phyloP scores from a whole-genome alignment of 805 yeast genomes.

The Candida maesae region DNA sequence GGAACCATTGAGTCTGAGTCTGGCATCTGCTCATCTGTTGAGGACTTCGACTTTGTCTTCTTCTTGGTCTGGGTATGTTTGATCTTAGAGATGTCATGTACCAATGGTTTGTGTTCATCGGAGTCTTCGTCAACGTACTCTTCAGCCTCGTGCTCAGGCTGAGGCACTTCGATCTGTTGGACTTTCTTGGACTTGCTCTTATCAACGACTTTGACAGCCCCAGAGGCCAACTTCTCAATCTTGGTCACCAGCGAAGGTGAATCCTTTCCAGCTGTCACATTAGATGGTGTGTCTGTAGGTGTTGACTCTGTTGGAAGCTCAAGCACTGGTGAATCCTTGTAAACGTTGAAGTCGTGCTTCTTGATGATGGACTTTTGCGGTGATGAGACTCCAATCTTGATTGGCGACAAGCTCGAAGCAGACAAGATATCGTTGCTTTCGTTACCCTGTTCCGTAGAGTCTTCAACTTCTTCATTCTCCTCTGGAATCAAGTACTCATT shows the following conservation, averaged over 20 bases:
- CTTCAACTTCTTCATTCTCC: slow-evolving; percentile 7
- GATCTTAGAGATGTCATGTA: slow-evolving; percentile 20
- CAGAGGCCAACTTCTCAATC: slow-evolving; percentile 19
- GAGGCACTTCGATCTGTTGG: too few relatives aligned
- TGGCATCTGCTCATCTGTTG: slow-evolving; percentile 39
- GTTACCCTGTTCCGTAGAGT: slow-evolving; percentile 4
- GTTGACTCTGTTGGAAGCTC: neutral
- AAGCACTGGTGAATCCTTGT: slow-evolving; percentile 20
- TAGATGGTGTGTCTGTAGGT: too few relatives aligned
- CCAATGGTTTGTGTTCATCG: slow-evolving; percentile 22
- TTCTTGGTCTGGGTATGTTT: slow-evolving; percentile 30
- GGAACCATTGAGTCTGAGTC: slow-evolving; percentile 18
- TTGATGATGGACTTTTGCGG: slow-evolving; percentile 9
- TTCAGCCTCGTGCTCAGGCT: neutral
- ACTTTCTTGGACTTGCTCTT: neutral
- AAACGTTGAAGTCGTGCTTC: slow-evolving; percentile 18
- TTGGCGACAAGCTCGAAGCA: slow-evolving; percentile 25
- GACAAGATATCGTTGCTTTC: slow-evolving; percentile 11
- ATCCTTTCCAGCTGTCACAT: neutral
- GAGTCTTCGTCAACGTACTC: slow-evolving; percentile 15
- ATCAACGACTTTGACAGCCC: slow-evolving; percentile 10
- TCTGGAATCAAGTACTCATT: slow-evolving; percentile 12
- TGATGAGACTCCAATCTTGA: slow-evolving; percentile 16
- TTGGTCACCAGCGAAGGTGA: slow-evolving; percentile 7
- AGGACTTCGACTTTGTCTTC: slow-evolving; percentile 25